Conservation (phyloP, 2,329 filamentous ascomycete genomes). For the Teratosphaeria nubilosa region DNA sequence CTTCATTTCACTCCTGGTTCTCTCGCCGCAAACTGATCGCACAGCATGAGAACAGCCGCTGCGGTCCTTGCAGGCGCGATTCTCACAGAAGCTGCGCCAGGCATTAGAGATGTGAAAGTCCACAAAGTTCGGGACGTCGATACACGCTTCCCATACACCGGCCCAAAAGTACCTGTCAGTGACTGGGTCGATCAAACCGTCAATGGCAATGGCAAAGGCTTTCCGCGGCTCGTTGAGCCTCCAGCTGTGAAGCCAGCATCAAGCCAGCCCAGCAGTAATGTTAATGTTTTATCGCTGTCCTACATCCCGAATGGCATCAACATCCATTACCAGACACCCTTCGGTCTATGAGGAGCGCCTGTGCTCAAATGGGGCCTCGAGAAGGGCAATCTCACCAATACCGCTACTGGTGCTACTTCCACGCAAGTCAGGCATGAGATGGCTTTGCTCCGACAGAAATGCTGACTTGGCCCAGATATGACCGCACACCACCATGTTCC, state of each 20-base stretch:
- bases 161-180: conserved; percentile 39
- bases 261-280: conserved; percentile 39
- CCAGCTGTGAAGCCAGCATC: conserved; percentile 40
- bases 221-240: conserved; percentile 39
- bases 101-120: not conserved
- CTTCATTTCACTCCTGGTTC: too few species aligned
- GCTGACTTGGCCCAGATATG: conserved; percentile 30
- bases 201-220: conserved; percentile 41
- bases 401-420: conserved; percentile 30
- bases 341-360: conserved; percentile 39
- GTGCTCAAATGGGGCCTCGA: conserved; percentile 34
- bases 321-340: conserved; percentile 46
- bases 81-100: conserved; percentile 3
- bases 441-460: not conserved
- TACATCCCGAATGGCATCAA: conserved; percentile 42
- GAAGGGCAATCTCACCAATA: conserved; percentile 24
- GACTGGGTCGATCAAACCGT: conserved; percentile 43
- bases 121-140: conserved; percentile 8
- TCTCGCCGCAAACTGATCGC: not conserved
- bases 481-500: conserved; percentile 43
- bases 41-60: conserved; percentile 2
- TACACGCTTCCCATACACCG: conserved; percentile 30
- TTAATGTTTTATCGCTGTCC: conserved; percentile 43
- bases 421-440: conserved; percentile 24
- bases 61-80: conserved; percentile 1